Conservation (phyloP, 495 filamentous ascomycete genomes). For the Aspergillus sclerotiicarbonarius region DNA sequence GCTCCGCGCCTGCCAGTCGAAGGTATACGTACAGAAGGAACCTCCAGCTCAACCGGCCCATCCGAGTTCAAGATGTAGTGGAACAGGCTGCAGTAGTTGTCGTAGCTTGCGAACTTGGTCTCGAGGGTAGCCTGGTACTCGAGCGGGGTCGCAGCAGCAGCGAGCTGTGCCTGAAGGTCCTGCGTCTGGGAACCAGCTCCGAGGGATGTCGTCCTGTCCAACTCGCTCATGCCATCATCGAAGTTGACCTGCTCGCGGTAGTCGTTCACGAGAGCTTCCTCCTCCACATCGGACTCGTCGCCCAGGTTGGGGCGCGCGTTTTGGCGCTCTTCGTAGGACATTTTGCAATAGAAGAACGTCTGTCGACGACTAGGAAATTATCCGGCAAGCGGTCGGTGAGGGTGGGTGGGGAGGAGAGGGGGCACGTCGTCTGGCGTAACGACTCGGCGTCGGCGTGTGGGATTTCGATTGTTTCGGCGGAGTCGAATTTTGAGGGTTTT, state of each 20-base stretch:
- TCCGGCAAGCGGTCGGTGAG: conserved; percentile 26
- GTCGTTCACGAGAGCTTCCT: conserved; percentile 90
- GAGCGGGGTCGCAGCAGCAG: conserved; percentile 86
- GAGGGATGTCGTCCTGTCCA: conserved; percentile 61
- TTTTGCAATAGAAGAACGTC: conserved; percentile 26
- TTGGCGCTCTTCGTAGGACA: conserved; percentile 53
- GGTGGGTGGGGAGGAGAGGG: conserved; percentile 25
- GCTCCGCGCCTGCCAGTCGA: conserved; percentile 13
- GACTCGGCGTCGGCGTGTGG: conserved; percentile 44
- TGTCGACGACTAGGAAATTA: conserved; percentile 16
- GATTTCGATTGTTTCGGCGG: conserved; percentile 39
- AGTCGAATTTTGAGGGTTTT: conserved; percentile 55
- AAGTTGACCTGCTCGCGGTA: conserved; percentile 93
- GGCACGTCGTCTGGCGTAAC: conserved; percentile 28
- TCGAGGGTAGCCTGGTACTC: conserved; percentile 93
- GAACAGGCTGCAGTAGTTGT: conserved; percentile 98
- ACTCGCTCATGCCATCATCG: conserved; percentile 77
- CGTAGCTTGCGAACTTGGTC: conserved; percentile 96
- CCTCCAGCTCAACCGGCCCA: conserved; percentile 92
- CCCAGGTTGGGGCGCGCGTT: conserved; percentile 55
- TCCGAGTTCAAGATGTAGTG: conserved; percentile 99
- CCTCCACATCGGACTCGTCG: conserved; percentile 88
- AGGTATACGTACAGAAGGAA: conserved; percentile 74
- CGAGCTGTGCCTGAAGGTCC: conserved; percentile 88
- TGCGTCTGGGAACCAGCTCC: conserved; percentile 51